Evolutionary conservation across 352 stramenopile species (phyloP).

Genomic region (Globisporangium uncinulatum): DNA sequence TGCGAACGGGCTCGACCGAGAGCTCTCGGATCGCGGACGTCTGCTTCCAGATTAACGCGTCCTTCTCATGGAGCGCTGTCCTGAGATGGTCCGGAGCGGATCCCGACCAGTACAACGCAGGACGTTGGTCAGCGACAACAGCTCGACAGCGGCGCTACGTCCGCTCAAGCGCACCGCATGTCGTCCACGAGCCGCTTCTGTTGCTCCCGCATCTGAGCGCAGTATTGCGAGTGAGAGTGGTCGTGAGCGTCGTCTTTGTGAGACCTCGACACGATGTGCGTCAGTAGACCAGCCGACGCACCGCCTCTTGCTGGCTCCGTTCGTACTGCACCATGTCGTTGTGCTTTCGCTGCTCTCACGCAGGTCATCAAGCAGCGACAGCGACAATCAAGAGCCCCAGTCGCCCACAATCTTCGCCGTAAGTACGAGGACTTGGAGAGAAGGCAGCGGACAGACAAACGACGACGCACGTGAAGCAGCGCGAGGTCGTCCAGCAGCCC

Average conservation of each 20-base stretch:
- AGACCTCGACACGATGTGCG: neutral
- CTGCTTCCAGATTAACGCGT: constrained; percentile 39
- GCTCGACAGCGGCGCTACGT: no score
- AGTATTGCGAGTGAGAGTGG: no score
- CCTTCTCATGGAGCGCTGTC: constrained; percentile 41
- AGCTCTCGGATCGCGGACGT: constrained; percentile 38
- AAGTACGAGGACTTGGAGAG: no score
- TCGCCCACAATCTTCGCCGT: no score
- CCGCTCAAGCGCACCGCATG: constrained; percentile 28
- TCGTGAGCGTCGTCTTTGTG: no score
- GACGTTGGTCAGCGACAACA: neutral
- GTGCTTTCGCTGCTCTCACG: constrained; percentile 28
- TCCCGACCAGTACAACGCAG: neutral
- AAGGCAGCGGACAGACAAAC: neutral
- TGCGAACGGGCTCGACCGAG: constrained; percentile 19
- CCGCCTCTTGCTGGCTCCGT: constrained; percentile 37
- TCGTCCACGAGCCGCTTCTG: constrained; percentile 48
- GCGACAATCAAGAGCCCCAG: neutral
- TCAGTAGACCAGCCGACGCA: constrained; percentile 4
- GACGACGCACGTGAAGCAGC: constrained; percentile 24
- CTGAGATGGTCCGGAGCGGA: neutral
- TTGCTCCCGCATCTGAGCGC: constrained; percentile 28
- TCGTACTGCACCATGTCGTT: constrained; percentile 39
- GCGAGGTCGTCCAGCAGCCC: constrained; percentile 27
- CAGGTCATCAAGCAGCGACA: neutral